Conservation (phyloP, 2,329 filamentous ascomycete genomes). For the Chaetomium olivaceum region DNA sequence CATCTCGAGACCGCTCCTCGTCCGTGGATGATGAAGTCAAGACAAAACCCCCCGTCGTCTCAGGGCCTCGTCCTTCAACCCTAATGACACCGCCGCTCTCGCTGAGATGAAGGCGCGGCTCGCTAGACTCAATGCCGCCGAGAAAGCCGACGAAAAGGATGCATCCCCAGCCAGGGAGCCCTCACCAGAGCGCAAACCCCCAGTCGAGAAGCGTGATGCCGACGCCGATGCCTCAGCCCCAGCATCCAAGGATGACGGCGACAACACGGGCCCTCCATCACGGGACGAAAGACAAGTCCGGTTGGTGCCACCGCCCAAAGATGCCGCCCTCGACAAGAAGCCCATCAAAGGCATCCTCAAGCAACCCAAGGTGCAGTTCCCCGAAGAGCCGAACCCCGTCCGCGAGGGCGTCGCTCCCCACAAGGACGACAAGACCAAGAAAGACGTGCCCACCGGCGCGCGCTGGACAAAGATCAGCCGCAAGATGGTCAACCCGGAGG, state of each 20-base stretch:
- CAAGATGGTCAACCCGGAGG: slow-evolving; percentile 84
- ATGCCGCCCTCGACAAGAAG: slow-evolving; percentile 61
- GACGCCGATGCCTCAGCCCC: slow-evolving; percentile 25
- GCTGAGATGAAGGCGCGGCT: slow-evolving; percentile 43
- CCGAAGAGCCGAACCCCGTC: slow-evolving; percentile 79
- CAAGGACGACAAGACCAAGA: slow-evolving; percentile 76
- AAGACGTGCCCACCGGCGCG: slow-evolving; percentile 74
- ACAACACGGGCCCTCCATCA: slow-evolving; percentile 41
- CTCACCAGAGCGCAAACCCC: slow-evolving; percentile 32
- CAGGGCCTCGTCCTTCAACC: slow-evolving; percentile 50
- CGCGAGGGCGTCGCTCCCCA: slow-evolving; percentile 91
- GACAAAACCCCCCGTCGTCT: slow-evolving; percentile 40
- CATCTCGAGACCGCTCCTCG: slow-evolving; percentile 45
- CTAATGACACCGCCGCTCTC: slow-evolving; percentile 54
- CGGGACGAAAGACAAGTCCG: slow-evolving; percentile 54
- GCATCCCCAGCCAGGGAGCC: slow-evolving; percentile 24
- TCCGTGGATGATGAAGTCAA: slow-evolving; percentile 45
- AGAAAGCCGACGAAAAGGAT: slow-evolving; percentile 22
- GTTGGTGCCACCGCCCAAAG: slow-evolving; percentile 71
- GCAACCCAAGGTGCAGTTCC: slow-evolving; percentile 77
- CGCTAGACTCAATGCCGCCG: slow-evolving; percentile 46
- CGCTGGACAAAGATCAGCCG: slow-evolving; percentile 93
- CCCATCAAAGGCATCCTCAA: slow-evolving; percentile 84
- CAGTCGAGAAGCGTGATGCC: slow-evolving; percentile 26
- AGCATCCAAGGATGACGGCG: slow-evolving; percentile 38